Conservation (phyloP, 805 yeast genomes). For the Sugiyamaella smithiae region DNA sequence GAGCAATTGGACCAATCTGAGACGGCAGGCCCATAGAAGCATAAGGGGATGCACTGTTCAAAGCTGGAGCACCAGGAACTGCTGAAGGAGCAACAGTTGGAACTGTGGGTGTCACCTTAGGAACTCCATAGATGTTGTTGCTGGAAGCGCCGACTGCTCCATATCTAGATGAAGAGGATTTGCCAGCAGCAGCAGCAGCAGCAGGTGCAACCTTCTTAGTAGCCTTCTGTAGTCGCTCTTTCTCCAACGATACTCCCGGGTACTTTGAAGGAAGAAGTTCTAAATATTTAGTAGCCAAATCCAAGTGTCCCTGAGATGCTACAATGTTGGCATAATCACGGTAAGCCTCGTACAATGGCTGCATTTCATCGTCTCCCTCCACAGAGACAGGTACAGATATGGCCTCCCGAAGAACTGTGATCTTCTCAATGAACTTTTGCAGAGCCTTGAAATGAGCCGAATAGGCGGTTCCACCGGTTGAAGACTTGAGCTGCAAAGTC, state of each 20-base stretch:
- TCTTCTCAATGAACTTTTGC: slow-evolving; percentile 78
- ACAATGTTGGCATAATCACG: slow-evolving; percentile 80
- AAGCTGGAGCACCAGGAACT: slow-evolving; percentile 14
- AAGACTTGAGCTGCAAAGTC: slow-evolving; percentile 36
- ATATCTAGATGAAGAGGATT: slow-evolving; percentile 17
- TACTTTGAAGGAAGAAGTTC: slow-evolving; percentile 68
- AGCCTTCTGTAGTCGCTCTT: slow-evolving; percentile 75
- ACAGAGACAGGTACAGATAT: slow-evolving; percentile 24
- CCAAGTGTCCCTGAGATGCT: slow-evolving; percentile 80
- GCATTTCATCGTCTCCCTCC: slow-evolving; percentile 40
- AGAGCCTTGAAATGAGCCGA: slow-evolving; percentile 83
- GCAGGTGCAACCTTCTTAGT: slow-evolving; percentile 38
- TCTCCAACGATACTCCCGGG: slow-evolving; percentile 65
- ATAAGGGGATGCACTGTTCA: slow-evolving; percentile 16
- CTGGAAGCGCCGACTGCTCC: slow-evolving; percentile 7
- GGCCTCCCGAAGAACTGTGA: slow-evolving; percentile 66
- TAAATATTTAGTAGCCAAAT: slow-evolving; percentile 70
- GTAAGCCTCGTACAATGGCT: slow-evolving; percentile 55
- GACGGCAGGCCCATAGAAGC: slow-evolving; percentile 16
- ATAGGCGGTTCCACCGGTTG: slow-evolving; percentile 52
- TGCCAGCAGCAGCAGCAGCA: slow-evolving; percentile 16
- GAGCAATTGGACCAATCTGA: not conserved
- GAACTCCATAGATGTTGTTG: slow-evolving; percentile 4
- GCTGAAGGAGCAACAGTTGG: slow-evolving; percentile 2
- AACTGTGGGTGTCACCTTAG: slow-evolving; percentile 10